Percentiles rank a stretch among this genome's conserved stretches.
These are phyloP conservation scores for Phytophthora syringae DNA, from an alignment of 352 stramenopile genomes.

Conservation along the genomic window DNA sequence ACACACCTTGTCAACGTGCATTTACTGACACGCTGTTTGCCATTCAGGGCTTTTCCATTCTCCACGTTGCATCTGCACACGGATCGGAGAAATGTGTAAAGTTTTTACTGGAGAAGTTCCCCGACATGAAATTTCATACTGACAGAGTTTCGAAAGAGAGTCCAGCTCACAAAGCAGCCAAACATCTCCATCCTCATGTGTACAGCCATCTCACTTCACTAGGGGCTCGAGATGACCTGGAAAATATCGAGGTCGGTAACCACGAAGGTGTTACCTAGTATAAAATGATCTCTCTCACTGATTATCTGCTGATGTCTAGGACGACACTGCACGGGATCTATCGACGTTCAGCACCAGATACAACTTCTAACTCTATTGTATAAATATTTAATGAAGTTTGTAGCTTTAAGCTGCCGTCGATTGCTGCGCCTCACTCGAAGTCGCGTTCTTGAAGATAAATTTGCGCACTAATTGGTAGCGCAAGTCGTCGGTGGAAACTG, in stretches of 20 bases:
- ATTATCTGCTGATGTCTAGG: slow-evolving; percentile 14
- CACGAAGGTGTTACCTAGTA: background rate
- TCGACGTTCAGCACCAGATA: slow-evolving; percentile 38
- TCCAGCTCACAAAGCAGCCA: slow-evolving; percentile 66
- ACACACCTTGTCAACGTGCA: no score
- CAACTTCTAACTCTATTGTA: slow-evolving; percentile 30
- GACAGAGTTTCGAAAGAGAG: slow-evolving; percentile 59
- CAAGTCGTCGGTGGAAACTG: slow-evolving; percentile 53
- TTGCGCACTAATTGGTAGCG: slow-evolving; percentile 68
- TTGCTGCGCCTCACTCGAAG: background rate
- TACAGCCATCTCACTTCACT: slow-evolving; percentile 43
- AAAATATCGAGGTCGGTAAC: slow-evolving; percentile 61
- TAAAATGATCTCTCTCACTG: background rate
- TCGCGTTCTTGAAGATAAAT: slow-evolving; percentile 57
- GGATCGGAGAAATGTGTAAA: slow-evolving; percentile 53
- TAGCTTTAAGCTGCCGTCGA: slow-evolving; percentile 16
- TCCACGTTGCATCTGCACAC: slow-evolving; percentile 61
- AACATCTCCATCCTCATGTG: slow-evolving; percentile 49
- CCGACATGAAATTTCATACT: slow-evolving; percentile 43
- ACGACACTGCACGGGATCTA: slow-evolving; percentile 44
- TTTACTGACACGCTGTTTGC: background rate
- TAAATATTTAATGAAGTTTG: slow-evolving; percentile 26
- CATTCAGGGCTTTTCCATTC: slow-evolving; percentile 55
- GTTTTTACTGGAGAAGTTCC: slow-evolving; percentile 51
- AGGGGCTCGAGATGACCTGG: slow-evolving; percentile 52